Base-by-base conservation (phyloP, 108 stramenopile species). In the Bacterosira constricta region DNA sequence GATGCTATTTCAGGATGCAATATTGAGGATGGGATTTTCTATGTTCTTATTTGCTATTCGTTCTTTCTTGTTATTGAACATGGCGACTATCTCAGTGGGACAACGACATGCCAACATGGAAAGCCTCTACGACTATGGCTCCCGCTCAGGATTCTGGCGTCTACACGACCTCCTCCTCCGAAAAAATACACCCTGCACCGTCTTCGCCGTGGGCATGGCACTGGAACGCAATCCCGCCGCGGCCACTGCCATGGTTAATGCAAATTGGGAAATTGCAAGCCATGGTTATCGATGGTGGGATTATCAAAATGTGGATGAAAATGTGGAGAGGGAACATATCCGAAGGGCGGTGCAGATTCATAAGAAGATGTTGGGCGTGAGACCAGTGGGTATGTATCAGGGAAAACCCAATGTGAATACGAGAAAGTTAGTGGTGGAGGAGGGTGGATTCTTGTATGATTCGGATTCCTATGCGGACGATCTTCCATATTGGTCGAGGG, bases 151-250 rank as follows among this genome's bases (percentile, higher is more conserved):
- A 41, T 97, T 96, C 75, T 97, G 97, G 97, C 75, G 97, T 36
- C 72, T 97, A 21, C 89, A 96, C 59, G 79, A 92, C 1, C 70
- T 97, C 10, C 85, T 97, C 39, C 88, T 86, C 2, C 63, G 72
- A 6, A 89, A 87, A 63, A 74, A 89, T 29, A 49, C 94, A 31
- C 94, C 96, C 4, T 82, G 85, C 20, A 97, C 97, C 0, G 96
- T 98, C 0, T 98, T 90, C 81, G 97, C 94, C n/a, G 95, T 96
- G 23, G 96, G 92, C 25, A 96, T 98, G 95, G 97, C 97, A 11
- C 77, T 98, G 56, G 91, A 92, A 61, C 79, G 91, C 44, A 96
- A 93, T 63, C 90, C 88, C 20, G 61, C 73, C 0, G 95, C 89
- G 18, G 89, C 86, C 51, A 55, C 66, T 54, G 91, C 90, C 41